Base-by-base conservation (phyloP, 2,329 filamentous ascomycete species). In the Hirsutella thompsonii region DNA sequence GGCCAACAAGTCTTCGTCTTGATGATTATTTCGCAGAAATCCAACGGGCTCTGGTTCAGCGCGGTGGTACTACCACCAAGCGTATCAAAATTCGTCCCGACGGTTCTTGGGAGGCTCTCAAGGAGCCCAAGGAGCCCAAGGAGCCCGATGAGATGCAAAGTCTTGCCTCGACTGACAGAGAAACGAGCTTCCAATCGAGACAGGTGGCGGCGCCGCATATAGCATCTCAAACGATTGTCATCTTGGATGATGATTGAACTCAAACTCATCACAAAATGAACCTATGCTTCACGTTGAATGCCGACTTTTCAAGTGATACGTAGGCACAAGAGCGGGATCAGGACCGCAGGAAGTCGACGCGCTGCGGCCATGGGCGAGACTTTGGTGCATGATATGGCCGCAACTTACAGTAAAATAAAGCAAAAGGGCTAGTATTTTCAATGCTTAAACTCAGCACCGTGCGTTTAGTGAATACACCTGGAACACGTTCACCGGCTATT, bases 1-100 rank as follows among this genome's bases (percentile, higher is more conserved):
- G 89, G 13, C 92, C 90, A 0, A 66, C 69, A 20, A 74, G 66
- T 45, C 70, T 96, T 1, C 59, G 77, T 2, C 65, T 90, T 5
- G 89, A 96, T 52, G 74, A 74, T 2, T 95, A 88, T 55, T 66
- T 95, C 36, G 54, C 69, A 11, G 61, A 72, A 0, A 76, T 95
- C 0, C 70, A 77, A 13, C 52, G 59, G 1, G 57, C 70, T 37
- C 63, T 93, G 8, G 23, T 52, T 4, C 41, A 43, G 10, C 41
- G 42, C 5, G 49, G 51, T 2, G 46, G 49, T 9, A 38, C 32
- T 1, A 40, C 45, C n/a, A 52, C 51, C n/a, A 63, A 52, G 47
- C 51, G 42, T 11, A 57, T 66, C 33, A 47, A 40, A 1, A 51
- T 61, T 4, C 38, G 39, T 9, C 46, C 48, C 2, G 47, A 62